Evolutionary conservation across 371 early-diverging fungal species (phyloP), one percentile per base, ranked within the genome.

Genomic region (Circinella minor): DNA sequence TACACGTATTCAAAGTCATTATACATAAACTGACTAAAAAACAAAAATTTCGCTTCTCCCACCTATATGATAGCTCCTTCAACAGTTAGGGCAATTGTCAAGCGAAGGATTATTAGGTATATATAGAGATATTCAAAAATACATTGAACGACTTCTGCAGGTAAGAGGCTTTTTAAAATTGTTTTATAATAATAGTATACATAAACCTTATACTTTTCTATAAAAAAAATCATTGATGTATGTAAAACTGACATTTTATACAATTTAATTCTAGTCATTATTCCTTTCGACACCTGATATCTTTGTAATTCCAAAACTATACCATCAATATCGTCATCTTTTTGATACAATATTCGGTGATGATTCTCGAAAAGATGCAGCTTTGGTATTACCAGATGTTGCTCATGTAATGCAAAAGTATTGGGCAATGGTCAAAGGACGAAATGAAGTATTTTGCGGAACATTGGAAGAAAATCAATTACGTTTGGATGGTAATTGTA

Each of bases 231-330:
- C 2, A 2, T 27, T 27, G 27, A 27, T 27, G 27, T 27, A 27
- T 27, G 27, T 27, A 27, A 27, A 27, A 27, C 27, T 27, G 27
- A 27, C 27, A 27, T 27, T 27, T 27, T 27, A 27, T 27, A 13
- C 51, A 8, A 8, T n/a, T 51, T 14, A 13, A 4, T 51, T 51
- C 1, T 51, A 89, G 88, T 81, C 86, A 4, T 69, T 89, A 36
- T 89, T 90, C 63, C 70, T 89, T 1, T 88, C 90, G 0, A 83
- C 85, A 6, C 90, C 90, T 5, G 90, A 90, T 43, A 85, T 88
- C 81, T 90, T 90, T 83, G 88, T 90, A 11, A 78, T 86, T 65
- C 90, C 90, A 18, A 86, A 84, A 36, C 59, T 83, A 27, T 83
- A 81, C 61, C 78, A 81, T 71, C 85, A 78, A 55, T 80, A 85